Percentiles rank a stretch among this genome's conserved stretches.
Evolutionary conservation across 345 rosid genomes (phyloP).

Genomic region (Hypericum androsaemum): DNA sequence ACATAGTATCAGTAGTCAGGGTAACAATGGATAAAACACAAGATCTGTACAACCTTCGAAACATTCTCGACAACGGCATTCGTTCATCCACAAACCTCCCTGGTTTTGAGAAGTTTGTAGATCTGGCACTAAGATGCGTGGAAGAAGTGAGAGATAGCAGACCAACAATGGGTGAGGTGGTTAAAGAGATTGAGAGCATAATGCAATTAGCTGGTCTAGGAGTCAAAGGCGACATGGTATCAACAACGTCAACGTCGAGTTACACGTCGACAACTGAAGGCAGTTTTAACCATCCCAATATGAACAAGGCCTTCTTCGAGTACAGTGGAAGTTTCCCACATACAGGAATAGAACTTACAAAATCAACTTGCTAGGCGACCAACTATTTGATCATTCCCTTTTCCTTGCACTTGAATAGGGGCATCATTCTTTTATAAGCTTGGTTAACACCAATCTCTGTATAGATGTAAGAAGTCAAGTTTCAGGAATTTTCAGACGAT

Average conservation of each 20-base stretch:
- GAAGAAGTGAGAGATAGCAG: slow-evolving; percentile 43
- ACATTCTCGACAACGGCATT: slow-evolving; percentile 53
- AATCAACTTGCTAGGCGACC: background rate
- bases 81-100: slow-evolving; percentile 31
- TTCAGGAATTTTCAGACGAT: too few species aligned
- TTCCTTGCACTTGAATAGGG: too few species aligned
- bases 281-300: slow-evolving; percentile 29
- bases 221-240: slow-evolving; percentile 41
- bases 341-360: slow-evolving; percentile 2
- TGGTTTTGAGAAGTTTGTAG: slow-evolving; percentile 53
- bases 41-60: slow-evolving; percentile 47
- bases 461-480: too few species aligned
- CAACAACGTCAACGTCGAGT: slow-evolving; percentile 39
- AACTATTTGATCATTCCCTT: too few species aligned
- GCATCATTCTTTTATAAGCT: too few species aligned
- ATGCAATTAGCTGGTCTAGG: slow-evolving; percentile 52
- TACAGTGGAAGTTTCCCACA: slow-evolving; percentile 15
- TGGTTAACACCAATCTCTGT: too few species aligned
- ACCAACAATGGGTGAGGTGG: slow-evolving; percentile 72
- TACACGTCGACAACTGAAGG: slow-evolving; percentile 31
- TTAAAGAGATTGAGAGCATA: slow-evolving; percentile 61
- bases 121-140: slow-evolving; percentile 54
- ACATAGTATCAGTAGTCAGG: slow-evolving; percentile 72
- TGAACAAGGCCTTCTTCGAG: slow-evolving; percentile 16
- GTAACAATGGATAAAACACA: slow-evolving; percentile 44